Evolutionary conservation across 164 flowering plant genomes (phyloP), one percentile per base, ranked within the genome.

Genomic region (Litsea cubeba): DNA sequence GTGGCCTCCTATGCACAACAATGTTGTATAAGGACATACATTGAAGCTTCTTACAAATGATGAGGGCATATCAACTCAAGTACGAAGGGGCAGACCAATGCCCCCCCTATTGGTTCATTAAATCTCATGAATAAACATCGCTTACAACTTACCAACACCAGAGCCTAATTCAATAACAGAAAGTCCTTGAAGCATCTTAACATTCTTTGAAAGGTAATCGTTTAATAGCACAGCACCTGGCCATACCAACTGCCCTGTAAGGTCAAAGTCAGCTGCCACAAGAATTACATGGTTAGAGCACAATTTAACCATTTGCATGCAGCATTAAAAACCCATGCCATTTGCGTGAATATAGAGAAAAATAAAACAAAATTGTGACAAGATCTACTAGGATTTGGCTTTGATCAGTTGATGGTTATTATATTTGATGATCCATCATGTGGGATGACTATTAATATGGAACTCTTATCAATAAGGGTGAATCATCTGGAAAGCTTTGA

Each of bases 231-330:
- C 79, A 12, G 98, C 97, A 58, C 98, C 97, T 72, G 98, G 99
- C 98, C 98, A 95, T 10, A 95, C 96, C 83, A 95, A 79, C 77
- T 95, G 98, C 70, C 98, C 99, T 6, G 99, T 95, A 73, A 95
- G 84, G 85, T 95, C 98, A 88, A 88, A 95, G 83, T 95, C 99
- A 83, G 99, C 99, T 93, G 95, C 66, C 57, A 24, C 68, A 78
- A 40, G 71, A 69, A 72, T 51, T 51, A 81, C 81, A 54, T 12
- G 17, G 58, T 54, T 18, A 54, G 20, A 35, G 40, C 40, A 18
- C 58, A 54, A 15, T 54, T 14, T 12, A 54, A 54, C 5, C 28
- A 26, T 26, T 26, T 54, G 40, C 30, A 0, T 4, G 4, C 20
- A 18, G 1, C 18, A 51, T 17, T 14, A 2, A 51, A 51, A 51